Percentiles rank a stretch among this genome's conserved stretches.
These are phyloP conservation scores for Akanthomyces lecanii DNA, from an alignment of 2,329 filamentous ascomycete species.

Conservation along the genomic window DNA sequence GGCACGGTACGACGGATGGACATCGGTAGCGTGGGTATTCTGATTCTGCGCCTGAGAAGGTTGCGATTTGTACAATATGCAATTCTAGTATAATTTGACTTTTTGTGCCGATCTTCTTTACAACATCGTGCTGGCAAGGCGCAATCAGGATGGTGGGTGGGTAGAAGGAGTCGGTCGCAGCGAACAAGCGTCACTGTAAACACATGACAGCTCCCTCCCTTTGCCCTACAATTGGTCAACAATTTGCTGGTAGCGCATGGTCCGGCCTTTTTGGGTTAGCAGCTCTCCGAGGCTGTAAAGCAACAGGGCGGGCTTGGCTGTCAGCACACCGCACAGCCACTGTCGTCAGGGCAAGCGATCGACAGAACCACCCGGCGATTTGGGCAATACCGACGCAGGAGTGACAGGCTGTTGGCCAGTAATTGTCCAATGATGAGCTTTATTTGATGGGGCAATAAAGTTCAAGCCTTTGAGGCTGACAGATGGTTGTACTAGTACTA, in stretches of 20 bases:
- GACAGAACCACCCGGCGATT: not conserved
- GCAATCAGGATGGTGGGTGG: no score
- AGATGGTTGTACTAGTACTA: not conserved
- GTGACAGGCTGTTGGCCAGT: not conserved
- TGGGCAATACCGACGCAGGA: not conserved
- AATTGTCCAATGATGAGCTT: not conserved
- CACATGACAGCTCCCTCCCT: no score
- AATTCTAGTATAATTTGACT: not conserved
- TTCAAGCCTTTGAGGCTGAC: not conserved
- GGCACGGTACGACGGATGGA: not conserved
- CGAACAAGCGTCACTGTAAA: no score
- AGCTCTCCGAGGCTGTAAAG: not conserved
- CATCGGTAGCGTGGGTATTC: not conserved
- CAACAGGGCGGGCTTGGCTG: not conserved
- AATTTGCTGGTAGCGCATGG: not conserved
- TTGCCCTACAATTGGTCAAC: no score
- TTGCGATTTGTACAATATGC: not conserved
- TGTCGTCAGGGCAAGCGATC: slow-evolving; percentile 7
- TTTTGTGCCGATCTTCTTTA: no score
- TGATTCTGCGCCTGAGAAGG: not conserved
- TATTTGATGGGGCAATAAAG: not conserved
- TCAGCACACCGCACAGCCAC: slow-evolving; percentile 5
- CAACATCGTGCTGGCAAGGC: no score
- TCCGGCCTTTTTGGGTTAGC: not conserved
- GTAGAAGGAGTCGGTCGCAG: no score